A percentile compares a stretch with the other conserved stretches of the same genome.
phyloP scores from a whole-genome alignment of 805 yeast genomes.

The Yarrowia osloensis region DNA sequence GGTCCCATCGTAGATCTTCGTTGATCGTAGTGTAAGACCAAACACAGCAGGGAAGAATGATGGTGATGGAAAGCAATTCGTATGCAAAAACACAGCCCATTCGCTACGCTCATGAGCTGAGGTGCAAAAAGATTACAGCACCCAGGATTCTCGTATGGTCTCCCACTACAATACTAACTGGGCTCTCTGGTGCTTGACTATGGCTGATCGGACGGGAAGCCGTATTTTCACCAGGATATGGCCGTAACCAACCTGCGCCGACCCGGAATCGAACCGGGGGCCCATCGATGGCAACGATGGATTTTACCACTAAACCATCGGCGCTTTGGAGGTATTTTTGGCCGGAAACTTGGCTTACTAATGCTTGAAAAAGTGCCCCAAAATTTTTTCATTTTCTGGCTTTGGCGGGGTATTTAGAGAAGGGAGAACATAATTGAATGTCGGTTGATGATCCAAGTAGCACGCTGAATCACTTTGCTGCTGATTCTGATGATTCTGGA shows the following conservation, averaged over 20 bases:
- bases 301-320: slow-evolving; percentile 20
- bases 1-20: too few relatives aligned
- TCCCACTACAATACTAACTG: slow-evolving; percentile 26
- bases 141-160: slow-evolving; percentile 28
- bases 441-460: too few relatives aligned
- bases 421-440: too few relatives aligned
- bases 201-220: slow-evolving; percentile 29
- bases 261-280: slow-evolving; percentile 25
- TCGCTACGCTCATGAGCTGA: not conserved
- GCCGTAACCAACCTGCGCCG: slow-evolving; percentile 20
- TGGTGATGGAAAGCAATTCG: too few relatives aligned
- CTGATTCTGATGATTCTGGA: too few relatives aligned
- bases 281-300: slow-evolving; percentile 24
- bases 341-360: not conserved
- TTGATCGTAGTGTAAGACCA: too few relatives aligned
- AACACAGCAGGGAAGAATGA: too few relatives aligned
- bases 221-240: slow-evolving; percentile 28
- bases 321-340: slow-evolving; percentile 4
- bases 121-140: slow-evolving; percentile 14
- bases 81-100: too few relatives aligned
- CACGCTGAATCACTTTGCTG: too few relatives aligned
- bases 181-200: slow-evolving; percentile 29
- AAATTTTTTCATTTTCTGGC: too few relatives aligned
- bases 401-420: too few relatives aligned
- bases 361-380: not conserved